phyloP scores from a whole-genome alignment of 148 eudicot species.

The Rheum nobile region DNA sequence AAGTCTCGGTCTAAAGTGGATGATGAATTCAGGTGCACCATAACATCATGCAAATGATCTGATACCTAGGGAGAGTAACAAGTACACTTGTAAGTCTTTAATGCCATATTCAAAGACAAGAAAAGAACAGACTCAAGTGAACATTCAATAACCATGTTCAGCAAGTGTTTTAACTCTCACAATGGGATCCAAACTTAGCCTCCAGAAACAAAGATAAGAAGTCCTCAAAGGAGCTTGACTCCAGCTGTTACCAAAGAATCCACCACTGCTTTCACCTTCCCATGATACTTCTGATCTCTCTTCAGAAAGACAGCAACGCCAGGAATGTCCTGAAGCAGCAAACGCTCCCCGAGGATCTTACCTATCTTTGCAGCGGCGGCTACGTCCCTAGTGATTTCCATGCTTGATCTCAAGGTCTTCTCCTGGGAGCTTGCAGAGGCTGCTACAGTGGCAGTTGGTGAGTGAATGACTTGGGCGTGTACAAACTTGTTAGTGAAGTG shows the following conservation, averaged over 20 bases:
- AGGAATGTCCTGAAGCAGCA: conserved; percentile 48
- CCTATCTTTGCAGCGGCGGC: conserved; percentile 90
- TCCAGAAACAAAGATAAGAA: background rate
- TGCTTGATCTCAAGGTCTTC: conserved; percentile 50
- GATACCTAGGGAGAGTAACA: background rate
- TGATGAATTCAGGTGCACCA: too few species aligned
- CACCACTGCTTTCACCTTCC: conserved; percentile 81
- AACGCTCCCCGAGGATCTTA: conserved; percentile 75
- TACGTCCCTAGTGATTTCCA: conserved; percentile 65
- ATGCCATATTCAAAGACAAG: background rate
- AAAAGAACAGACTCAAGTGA: background rate
- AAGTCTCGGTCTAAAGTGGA: background rate
- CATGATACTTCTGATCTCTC: conserved; percentile 84
- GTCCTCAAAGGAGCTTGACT: conserved; percentile 53
- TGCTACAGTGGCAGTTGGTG: conserved; percentile 79
- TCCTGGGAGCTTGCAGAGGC: conserved; percentile 89
- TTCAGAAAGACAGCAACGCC: conserved; percentile 60
- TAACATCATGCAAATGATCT: background rate
- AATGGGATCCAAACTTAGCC: background rate
- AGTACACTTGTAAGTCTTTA: background rate
- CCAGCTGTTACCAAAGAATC: conserved; percentile 67
- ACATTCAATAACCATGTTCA: background rate
- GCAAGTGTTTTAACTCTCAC: background rate
- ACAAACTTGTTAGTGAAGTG: conserved; percentile 84
- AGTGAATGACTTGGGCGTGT: conserved; percentile 82